Percentiles rank a stretch among this genome's conserved stretches.
phyloP scores from a whole-genome alignment of 805 yeast species.

The Naumovozyma dairenensis region DNA sequence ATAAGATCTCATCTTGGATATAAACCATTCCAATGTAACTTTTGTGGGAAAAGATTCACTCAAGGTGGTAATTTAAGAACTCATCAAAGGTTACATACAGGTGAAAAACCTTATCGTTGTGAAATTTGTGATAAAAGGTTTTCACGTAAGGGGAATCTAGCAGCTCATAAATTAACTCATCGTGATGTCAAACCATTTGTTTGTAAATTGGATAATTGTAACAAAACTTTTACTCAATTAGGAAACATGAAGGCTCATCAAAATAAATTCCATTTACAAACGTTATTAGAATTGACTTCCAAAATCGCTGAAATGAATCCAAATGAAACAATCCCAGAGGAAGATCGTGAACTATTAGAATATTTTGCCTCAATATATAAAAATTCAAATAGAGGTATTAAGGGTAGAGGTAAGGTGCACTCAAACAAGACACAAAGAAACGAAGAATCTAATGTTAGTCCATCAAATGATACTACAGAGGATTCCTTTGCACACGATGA shows the following conservation, averaged over 20 bases:
- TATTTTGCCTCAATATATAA: constrained; percentile 79
- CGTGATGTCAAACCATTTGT: constrained; percentile 66
- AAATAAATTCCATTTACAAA: constrained; percentile 71
- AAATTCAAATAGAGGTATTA: constrained; percentile 82
- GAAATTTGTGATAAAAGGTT: constrained; percentile 65
- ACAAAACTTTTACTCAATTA: constrained; percentile 78
- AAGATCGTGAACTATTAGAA: constrained; percentile 58
- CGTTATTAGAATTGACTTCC: constrained; percentile 57
- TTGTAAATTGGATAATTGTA: constrained; percentile 74
- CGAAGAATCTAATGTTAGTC: too few relatives aligned
- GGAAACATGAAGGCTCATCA: constrained; percentile 94
- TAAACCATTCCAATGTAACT: constrained; percentile 72
- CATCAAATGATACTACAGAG: too few relatives aligned
- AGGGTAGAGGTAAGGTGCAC: constrained; percentile 68
- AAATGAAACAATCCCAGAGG: constrained; percentile 39
- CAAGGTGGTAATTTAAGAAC: constrained; percentile 88
- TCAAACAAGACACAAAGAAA: constrained; percentile 12
- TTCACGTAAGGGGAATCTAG: constrained; percentile 84
- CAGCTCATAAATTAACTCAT: constrained; percentile 80
- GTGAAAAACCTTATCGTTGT: constrained; percentile 84
- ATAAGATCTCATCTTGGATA: constrained; percentile 78
- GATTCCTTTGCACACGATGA: too few relatives aligned
- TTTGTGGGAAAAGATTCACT: constrained; percentile 72
- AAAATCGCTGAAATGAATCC: constrained; percentile 55
- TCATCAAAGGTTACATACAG: constrained; percentile 78